Conservation (phyloP, 805 yeast genomes). For the Kuraishia ogatae region DNA sequence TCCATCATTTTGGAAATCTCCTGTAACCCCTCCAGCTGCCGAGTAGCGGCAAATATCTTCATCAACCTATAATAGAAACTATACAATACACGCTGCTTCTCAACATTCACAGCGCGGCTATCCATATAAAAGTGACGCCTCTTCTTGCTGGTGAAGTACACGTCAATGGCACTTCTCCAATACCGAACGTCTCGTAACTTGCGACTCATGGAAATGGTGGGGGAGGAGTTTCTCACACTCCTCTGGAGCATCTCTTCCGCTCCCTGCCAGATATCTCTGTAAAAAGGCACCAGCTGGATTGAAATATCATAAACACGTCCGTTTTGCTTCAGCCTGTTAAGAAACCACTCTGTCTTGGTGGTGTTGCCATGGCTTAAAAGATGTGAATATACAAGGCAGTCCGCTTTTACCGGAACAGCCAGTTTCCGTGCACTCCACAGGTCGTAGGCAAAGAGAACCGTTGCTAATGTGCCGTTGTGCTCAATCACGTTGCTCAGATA, state of each 20-base stretch:
- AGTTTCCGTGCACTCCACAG: neutral
- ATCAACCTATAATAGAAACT: neutral
- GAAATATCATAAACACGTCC: neutral
- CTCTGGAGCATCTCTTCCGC: neutral
- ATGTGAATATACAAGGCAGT: neutral
- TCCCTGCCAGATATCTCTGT: neutral
- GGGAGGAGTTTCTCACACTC: too few species aligned
- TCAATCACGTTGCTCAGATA: neutral
- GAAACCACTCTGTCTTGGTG: neutral
- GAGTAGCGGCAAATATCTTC: neutral
- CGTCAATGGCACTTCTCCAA: neutral
- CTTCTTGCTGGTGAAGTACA: neutral
- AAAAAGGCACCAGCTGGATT: neutral
- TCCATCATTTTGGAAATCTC: neutral
- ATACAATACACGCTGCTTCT: neutral
- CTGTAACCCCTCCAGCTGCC: neutral
- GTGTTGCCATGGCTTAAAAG: neutral
- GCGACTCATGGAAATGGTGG: neutral
- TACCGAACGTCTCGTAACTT: neutral
- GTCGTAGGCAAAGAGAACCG: neutral
- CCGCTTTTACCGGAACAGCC: neutral
- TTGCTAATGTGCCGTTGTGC: neutral
- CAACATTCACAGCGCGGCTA: neutral
- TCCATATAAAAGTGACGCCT: neutral
- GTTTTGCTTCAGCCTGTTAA: neutral